Percentiles rank a stretch among this genome's conserved stretches.
Conservation (phyloP, 371 early-diverging fungal genomes). For the Actinomucor elegans region DNA sequence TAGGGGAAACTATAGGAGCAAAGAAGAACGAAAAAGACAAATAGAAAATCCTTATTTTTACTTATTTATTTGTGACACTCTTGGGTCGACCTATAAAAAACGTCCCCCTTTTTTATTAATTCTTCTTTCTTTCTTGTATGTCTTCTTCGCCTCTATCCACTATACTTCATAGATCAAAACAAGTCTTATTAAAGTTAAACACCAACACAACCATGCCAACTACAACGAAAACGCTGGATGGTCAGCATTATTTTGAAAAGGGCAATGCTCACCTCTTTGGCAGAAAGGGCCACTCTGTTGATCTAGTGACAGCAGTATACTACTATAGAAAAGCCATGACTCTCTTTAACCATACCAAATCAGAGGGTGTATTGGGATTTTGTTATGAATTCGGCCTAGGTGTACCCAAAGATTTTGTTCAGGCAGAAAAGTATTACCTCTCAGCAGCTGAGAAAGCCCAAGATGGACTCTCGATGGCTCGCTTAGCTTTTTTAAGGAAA, state of each 20-base stretch:
- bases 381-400: slow-evolving; percentile 82
- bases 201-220: neutral
- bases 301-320: slow-evolving; percentile 43
- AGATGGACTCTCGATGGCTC: slow-evolving; percentile 57
- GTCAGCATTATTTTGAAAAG: slow-evolving; percentile 35
- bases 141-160: neutral
- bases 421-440: slow-evolving; percentile 59
- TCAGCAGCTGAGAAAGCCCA: slow-evolving; percentile 32
- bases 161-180: slow-evolving; percentile 9
- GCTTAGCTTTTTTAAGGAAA: slow-evolving; percentile 71
- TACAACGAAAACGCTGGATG: slow-evolving; percentile 10
- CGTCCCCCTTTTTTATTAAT: slow-evolving; percentile 4
- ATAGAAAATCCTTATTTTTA: slow-evolving; percentile 1
- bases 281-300: slow-evolving; percentile 34
- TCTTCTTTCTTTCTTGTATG: slow-evolving; percentile 3
- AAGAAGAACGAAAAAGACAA: slow-evolving; percentile 1
- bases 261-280: slow-evolving; percentile 60
- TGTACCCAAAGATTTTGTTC: slow-evolving; percentile 45
- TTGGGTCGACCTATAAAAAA: slow-evolving; percentile 1
- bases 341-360: slow-evolving; percentile 30
- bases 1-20: neutral
- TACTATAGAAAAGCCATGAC: slow-evolving; percentile 47
- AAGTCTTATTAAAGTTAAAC: slow-evolving; percentile 1
- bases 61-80: slow-evolving; percentile 2
- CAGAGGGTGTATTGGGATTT: slow-evolving; percentile 57